Percentiles rank a stretch among this genome's conserved stretches.
Conservation (phyloP, 2,329 filamentous ascomycete species). For the Drechslera avenae region DNA sequence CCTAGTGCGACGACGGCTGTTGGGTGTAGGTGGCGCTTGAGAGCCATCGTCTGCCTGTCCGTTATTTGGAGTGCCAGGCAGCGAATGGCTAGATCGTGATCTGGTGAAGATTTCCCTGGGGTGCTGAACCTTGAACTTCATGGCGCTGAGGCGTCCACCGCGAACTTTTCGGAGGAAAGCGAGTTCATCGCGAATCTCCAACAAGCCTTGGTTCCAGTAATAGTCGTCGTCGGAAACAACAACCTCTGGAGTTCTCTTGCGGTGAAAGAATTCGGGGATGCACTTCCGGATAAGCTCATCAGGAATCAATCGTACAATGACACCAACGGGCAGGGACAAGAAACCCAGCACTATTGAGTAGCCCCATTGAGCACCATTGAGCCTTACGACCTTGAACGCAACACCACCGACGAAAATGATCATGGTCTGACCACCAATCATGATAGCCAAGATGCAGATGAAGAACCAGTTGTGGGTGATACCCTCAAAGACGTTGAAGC, state of each 20-base stretch:
- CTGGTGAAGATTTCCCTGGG: slow-evolving; percentile 72
- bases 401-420: slow-evolving; percentile 86
- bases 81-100: slow-evolving; percentile 66
- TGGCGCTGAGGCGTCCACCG: slow-evolving; percentile 79
- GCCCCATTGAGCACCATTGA: slow-evolving; percentile 81
- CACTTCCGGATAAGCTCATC: slow-evolving; percentile 64
- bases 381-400: slow-evolving; percentile 74
- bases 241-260: slow-evolving; percentile 50
- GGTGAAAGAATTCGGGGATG: slow-evolving; percentile 51
- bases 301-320: slow-evolving; percentile 80
- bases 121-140: slow-evolving; percentile 78
- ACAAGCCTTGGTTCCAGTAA: slow-evolving; percentile 71
- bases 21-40: slow-evolving; percentile 55
- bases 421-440: slow-evolving; percentile 86
- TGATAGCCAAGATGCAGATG: slow-evolving; percentile 79
- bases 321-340: slow-evolving; percentile 82
- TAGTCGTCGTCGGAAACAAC: slow-evolving; percentile 55
- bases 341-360: slow-evolving; percentile 83
- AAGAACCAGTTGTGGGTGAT: slow-evolving; percentile 87
- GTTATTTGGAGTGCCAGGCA: slow-evolving; percentile 67
- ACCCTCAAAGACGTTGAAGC: slow-evolving; percentile 94
- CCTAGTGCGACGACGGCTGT: slow-evolving; percentile 65
- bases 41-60: slow-evolving; percentile 51
- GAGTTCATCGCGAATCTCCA: slow-evolving; percentile 79
- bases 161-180: slow-evolving; percentile 80